These are phyloP conservation scores for Boletus rubescentipes DNA, from an alignment of 768 basidiomycete species.

Conservation along the genomic window DNA sequence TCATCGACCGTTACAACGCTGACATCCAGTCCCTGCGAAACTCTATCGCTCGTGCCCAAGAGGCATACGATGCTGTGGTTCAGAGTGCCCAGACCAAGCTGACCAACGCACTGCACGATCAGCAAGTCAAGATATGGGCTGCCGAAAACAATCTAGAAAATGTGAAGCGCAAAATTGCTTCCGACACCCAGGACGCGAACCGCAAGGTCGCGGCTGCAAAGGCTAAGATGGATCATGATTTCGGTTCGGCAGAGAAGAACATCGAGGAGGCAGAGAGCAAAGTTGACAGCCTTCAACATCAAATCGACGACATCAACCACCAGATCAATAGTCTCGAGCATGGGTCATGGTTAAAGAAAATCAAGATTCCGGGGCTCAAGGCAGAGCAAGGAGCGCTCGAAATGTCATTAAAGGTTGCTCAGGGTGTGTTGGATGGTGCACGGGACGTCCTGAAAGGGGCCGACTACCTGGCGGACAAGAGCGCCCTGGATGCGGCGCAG, in stretches of 20 bases:
- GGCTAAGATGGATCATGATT: neutral
- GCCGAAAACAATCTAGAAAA: neutral
- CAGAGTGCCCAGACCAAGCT: neutral
- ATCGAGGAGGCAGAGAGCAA: neutral
- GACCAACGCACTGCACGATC: conserved; percentile 3
- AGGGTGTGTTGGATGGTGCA: neutral
- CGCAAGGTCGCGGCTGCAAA: neutral
- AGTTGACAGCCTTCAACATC: neutral
- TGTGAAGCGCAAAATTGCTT: neutral
- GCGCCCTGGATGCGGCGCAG: neutral
- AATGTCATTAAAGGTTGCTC: neutral
- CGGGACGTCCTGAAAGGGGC: neutral
- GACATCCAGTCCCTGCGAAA: neutral
- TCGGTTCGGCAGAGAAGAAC: conserved; percentile 1
- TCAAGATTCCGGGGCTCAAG: neutral
- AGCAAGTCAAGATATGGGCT: neutral
- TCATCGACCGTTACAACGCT: neutral
- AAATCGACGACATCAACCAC: neutral
- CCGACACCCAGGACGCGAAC: neutral
- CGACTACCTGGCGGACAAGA: neutral
- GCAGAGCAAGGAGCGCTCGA: neutral
- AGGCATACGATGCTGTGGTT: neutral
- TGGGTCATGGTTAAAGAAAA: neutral
- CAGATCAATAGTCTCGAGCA: neutral
- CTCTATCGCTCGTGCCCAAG: neutral